phyloP scores from a whole-genome alignment of 495 filamentous ascomycete genomes.

The Pyronema omphalodes region DNA sequence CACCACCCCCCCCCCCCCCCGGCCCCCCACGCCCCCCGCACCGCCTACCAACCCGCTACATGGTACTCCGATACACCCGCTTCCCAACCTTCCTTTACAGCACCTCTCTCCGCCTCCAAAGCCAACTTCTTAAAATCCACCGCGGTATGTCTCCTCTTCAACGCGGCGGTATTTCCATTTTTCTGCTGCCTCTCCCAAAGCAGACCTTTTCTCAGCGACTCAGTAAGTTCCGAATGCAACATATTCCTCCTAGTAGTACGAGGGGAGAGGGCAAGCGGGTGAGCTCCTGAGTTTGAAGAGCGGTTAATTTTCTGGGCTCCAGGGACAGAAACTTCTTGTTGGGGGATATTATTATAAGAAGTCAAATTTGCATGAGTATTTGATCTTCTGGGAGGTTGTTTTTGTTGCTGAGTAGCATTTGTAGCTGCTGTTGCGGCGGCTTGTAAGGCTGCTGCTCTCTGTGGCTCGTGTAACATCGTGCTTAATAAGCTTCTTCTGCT shows the following conservation, averaged over 20 bases:
- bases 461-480: conserved; percentile 62
- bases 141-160: conserved; percentile 82
- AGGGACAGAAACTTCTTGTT: too few relatives aligned
- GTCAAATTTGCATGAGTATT: conserved; percentile 37
- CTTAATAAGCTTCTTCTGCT: conserved; percentile 81
- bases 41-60: conserved; percentile 44
- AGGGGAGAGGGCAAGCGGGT: conserved; percentile 55
- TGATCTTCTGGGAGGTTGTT: conserved; percentile 27
- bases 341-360: conserved; percentile 48
- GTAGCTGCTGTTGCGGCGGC: too few relatives aligned
- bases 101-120: conserved; percentile 34
- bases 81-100: conserved; percentile 47
- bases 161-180: conserved; percentile 66
- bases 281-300: conserved; percentile 11
- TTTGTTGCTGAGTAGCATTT: background rate
- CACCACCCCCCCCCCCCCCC: conserved; percentile 5
- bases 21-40: conserved; percentile 10
- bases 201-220: conserved; percentile 59
- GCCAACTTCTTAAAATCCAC: conserved; percentile 19
- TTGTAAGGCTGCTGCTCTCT: conserved; percentile 45
- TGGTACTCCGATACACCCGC: conserved; percentile 51
- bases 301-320: too few relatives aligned
- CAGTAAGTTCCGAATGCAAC: conserved; percentile 81
- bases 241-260: conserved; percentile 91
- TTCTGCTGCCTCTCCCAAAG: conserved; percentile 80